These are phyloP conservation scores for Plantago coronopus DNA, from an alignment of 305 asterid genomes.

Conservation along the genomic window DNA sequence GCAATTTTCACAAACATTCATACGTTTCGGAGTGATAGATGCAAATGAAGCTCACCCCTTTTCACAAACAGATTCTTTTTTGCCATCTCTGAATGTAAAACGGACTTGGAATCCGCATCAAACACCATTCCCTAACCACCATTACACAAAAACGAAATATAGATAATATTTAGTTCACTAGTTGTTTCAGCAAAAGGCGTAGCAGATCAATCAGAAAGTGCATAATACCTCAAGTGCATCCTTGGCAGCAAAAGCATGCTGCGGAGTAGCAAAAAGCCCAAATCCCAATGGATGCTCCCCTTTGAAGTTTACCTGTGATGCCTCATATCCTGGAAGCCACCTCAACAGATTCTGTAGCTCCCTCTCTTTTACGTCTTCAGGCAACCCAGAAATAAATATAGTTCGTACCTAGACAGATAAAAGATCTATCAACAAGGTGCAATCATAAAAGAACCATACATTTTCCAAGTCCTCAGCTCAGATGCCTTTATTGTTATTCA, in stretches of 20 bases:
- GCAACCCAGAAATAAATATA: slow-evolving; percentile 88
- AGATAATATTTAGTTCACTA: neutral
- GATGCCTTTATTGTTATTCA: too few relatives aligned
- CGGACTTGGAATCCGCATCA: slow-evolving; percentile 75
- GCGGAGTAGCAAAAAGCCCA: slow-evolving; percentile 69
- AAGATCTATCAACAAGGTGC: neutral
- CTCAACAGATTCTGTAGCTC: slow-evolving; percentile 91
- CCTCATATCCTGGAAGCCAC: slow-evolving; percentile 99
- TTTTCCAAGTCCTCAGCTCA: too few relatives aligned
- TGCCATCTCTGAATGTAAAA: slow-evolving; percentile 98
- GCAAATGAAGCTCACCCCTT: slow-evolving; percentile 57
- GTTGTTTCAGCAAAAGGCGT: neutral
- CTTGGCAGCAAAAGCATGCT: slow-evolving; percentile 83
- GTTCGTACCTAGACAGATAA: slow-evolving; percentile 57
- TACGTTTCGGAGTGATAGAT: too few relatives aligned
- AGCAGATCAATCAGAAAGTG: neutral
- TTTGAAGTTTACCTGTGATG: slow-evolving; percentile 95
- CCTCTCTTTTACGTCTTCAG: slow-evolving; percentile 99
- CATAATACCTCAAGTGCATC: slow-evolving; percentile 74
- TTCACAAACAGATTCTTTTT: slow-evolving; percentile 97
- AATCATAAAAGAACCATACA: too few relatives aligned
- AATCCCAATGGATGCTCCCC: slow-evolving; percentile 95
- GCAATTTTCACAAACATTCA: neutral
- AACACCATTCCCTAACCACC: slow-evolving; percentile 75
- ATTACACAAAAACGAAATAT: slow-evolving; percentile 2